These are phyloP conservation scores for Triangularia setosa DNA, from an alignment of 2,329 filamentous ascomycete genomes.

Conservation along the genomic window DNA sequence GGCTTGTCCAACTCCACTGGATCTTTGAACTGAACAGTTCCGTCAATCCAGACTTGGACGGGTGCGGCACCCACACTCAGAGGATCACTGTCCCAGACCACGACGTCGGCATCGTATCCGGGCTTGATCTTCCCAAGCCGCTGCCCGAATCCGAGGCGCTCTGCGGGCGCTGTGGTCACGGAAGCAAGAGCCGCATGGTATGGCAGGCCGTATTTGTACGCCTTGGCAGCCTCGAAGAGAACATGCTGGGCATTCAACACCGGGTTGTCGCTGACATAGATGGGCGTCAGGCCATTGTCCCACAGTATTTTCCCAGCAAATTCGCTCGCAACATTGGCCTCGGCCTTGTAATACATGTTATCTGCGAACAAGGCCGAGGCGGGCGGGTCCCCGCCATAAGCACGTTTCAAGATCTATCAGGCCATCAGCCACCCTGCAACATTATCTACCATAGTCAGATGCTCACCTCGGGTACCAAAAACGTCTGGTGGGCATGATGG, in stretches of 20 bases:
- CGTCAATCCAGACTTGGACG: slow-evolving; percentile 62
- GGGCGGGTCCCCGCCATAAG: slow-evolving; percentile 51
- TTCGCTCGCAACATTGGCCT: slow-evolving; percentile 62
- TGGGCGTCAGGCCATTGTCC: slow-evolving; percentile 60
- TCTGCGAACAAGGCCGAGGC: slow-evolving; percentile 64
- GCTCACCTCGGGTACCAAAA: slow-evolving; percentile 58
- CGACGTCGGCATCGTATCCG: slow-evolving; percentile 59
- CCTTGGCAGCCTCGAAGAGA: slow-evolving; percentile 61
- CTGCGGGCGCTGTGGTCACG: slow-evolving; percentile 57
- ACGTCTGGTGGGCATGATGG: slow-evolving; percentile 67
- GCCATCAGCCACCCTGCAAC: background rate
- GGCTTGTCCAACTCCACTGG: slow-evolving; percentile 54
- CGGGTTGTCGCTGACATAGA: slow-evolving; percentile 69
- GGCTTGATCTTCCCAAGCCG: slow-evolving; percentile 59
- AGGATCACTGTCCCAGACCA: slow-evolving; percentile 61
- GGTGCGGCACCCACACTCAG: slow-evolving; percentile 57
- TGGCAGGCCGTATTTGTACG: slow-evolving; percentile 55
- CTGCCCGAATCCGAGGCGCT: slow-evolving; percentile 53
- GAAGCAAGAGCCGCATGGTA: slow-evolving; percentile 57
- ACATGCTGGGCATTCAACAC: slow-evolving; percentile 68
- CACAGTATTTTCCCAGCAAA: slow-evolving; percentile 63
- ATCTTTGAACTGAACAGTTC: slow-evolving; percentile 52
- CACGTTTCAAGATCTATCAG: slow-evolving; percentile 49
- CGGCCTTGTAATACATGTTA: slow-evolving; percentile 69
- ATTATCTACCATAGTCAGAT: background rate